phyloP scores from a whole-genome alignment of 139 green algal genomes.

The Chlorella sp. region DNA sequence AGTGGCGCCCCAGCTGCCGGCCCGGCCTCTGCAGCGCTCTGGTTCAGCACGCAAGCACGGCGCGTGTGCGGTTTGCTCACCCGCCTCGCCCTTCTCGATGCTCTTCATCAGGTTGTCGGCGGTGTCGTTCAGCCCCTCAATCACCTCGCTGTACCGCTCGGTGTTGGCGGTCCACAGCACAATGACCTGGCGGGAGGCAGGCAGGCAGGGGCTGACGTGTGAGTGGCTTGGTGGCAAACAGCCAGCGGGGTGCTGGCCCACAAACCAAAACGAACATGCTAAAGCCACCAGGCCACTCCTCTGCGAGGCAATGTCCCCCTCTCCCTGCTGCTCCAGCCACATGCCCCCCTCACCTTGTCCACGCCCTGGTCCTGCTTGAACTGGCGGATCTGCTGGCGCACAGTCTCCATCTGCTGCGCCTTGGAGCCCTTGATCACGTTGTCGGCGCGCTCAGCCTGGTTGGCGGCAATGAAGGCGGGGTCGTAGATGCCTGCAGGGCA shows the following conservation, averaged over 20 bases:
- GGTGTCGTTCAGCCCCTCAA: constrained; percentile 96
- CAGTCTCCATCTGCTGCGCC: constrained; percentile 75
- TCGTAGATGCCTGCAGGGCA: constrained; percentile 89
- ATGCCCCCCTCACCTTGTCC: constrained; percentile 56
- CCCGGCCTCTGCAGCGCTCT: too few species aligned
- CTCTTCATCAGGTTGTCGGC: constrained; percentile 89
- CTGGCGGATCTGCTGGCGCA: constrained; percentile 91
- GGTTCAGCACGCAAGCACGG: too few species aligned
- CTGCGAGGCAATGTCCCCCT: too few species aligned
- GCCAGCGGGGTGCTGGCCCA: too few species aligned
- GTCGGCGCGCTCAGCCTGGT: constrained; percentile 93
- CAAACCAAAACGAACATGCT: too few species aligned
- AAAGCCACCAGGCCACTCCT: too few species aligned
- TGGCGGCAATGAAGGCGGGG: constrained; percentile 96
- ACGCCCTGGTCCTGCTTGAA: constrained; percentile 81
- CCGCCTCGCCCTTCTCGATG: constrained; percentile 83
- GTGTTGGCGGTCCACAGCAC: constrained; percentile 99
- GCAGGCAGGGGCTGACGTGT: too few species aligned
- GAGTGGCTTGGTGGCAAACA: too few species aligned
- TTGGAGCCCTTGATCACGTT: constrained; percentile 96
- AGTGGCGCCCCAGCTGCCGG: too few species aligned
- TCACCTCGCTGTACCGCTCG: constrained; percentile 93
- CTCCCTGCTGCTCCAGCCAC: too few species aligned
- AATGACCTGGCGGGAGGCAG: constrained; percentile 68
- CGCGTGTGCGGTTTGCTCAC: neutral